Base-by-base conservation (phyloP, 2,329 filamentous ascomycete genomes). In the Scytalidium lignicola region DNA sequence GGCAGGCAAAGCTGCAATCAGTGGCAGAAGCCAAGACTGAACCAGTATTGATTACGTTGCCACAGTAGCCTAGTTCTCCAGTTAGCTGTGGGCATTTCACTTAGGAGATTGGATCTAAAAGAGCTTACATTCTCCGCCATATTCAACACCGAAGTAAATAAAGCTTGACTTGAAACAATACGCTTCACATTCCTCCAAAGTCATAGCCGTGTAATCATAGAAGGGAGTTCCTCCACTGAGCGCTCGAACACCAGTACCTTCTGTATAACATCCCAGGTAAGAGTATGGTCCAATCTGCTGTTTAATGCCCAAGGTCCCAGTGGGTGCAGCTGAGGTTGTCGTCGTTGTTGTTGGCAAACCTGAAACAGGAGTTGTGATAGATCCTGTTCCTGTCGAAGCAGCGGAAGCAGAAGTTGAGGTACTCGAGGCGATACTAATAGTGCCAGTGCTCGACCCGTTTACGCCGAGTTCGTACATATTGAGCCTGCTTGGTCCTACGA, bases 201-300 rank as follows among this genome's bases (percentile, higher is more conserved):
- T 62, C 64, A 67, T 65, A 2, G 48, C 40, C 44, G 39, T 49
- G 37, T 50, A 51, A 44, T 49, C 28, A 43, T 42, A 50, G 32
- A 47, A 55, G 21, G 53, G 26, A 2, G 41, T 37, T 17, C 12
- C 32, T 5, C 15, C 32, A 37, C 12, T 47, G 15, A 62, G 50
- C 5, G 60, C 57, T 2, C 57, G 51, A 6, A 52, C 55, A 28
- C 22, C 42, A 12, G 51, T 51, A 1, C 50, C 58, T 32, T 62
- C 61, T 2, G 56, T 55, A 44, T 65, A 67, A 44, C 66, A 68
- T 20, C 65, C 66, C 6, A 63, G 49, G 51, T 57, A 57, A 6
- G 19, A 20, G 46, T 62, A 68, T 10, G 55, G 54, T 43, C 51
- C 52, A 9, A 56, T 52, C 9, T 18, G 7, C 15, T 43, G 41